Conservation (phyloP, 2,329 filamentous ascomycete species). For the Cyphellophora europaea region DNA sequence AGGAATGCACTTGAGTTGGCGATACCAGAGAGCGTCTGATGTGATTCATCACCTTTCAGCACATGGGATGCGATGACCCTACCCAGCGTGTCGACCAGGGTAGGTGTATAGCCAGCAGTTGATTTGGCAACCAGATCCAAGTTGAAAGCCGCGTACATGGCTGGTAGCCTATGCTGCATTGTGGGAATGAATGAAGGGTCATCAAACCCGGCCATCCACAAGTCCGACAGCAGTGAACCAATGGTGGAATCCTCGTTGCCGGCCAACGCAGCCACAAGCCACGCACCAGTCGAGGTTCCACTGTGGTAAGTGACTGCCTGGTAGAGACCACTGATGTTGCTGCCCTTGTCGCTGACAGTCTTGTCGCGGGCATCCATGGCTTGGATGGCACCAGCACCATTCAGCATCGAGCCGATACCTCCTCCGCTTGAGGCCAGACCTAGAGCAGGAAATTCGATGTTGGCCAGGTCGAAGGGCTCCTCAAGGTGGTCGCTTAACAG, state of each 20-base stretch:
- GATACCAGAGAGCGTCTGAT: conserved; percentile 25
- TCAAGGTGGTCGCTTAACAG: not conserved
- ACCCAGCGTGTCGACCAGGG: conserved; percentile 32
- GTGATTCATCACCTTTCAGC: conserved; percentile 27
- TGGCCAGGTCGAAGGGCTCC: not conserved
- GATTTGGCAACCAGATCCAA: conserved; percentile 27
- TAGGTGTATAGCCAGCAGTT: conserved; percentile 28
- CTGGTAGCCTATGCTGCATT: conserved; percentile 17
- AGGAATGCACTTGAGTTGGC: conserved; percentile 30
- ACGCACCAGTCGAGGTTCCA: conserved; percentile 36
- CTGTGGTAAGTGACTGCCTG: conserved; percentile 37
- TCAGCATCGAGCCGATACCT: conserved; percentile 31
- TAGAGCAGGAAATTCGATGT: conserved; percentile 26
- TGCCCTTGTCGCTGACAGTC: too few species aligned
- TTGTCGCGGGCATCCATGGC: conserved; percentile 33
- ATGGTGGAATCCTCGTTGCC: conserved; percentile 39
- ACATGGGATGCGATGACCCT: conserved; percentile 32
- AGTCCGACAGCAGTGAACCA: conserved; percentile 25
- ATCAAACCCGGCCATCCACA: conserved; percentile 32
- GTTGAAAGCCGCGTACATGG: conserved; percentile 23
- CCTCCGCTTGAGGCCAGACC: conserved; percentile 35
- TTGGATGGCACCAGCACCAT: conserved; percentile 30
- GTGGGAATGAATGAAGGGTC: conserved; percentile 28
- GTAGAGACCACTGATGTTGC: conserved; percentile 31
- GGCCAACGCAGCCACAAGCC: conserved; percentile 35